Evolutionary conservation across 2,329 filamentous ascomycete species (phyloP), one percentile per base, ranked within the genome.

Genomic region (Pseudophaeomoniella oleicola): DNA sequence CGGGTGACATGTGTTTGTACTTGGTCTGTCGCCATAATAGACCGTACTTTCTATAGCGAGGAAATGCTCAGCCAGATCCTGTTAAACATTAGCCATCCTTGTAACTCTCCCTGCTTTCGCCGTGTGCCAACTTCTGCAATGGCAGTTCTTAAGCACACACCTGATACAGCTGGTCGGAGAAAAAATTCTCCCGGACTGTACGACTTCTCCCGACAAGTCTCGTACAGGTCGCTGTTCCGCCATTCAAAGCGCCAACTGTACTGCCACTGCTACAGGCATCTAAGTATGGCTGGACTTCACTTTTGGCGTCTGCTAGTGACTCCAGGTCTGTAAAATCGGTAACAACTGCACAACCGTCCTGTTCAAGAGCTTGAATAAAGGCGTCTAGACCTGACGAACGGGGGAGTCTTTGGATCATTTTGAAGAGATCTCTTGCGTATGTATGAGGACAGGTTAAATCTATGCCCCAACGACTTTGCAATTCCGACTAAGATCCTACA

Each of bases 111-210:
- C 13, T 32, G 17, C 5, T 14, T 14, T 14, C 30, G n/a, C n/a
- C n/a, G n/a, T n/a, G n/a, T n/a, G n/a, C n/a, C n/a, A n/a, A n/a
- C n/a, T n/a, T n/a, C n/a, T 4, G 5, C 9, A 3, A 22, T 2
- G 19, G 29, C n/a, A 17, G 13, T 12, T n/a, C 17, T 16, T 32
- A 47, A 46, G 41, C 51, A n/a, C 22, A 6, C n/a, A 27, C 22
- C 22, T 27, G 51, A 33, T 55, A 53, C 16, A 56, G 42, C 4
- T 42, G 38, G 42, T 55, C 52, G 12, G 49, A 49, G 35, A 57
- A 58, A 46, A 56, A 60, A 37, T 48, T 49, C 39, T 60, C 54
- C 6, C 55, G 44, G 1, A 57, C 56, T 1, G 53, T 58, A 18
- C 44, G 46, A 39, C 55, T 58, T 32, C 52, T 46, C 19, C 54